These are phyloP conservation scores for Pichia ethanolica DNA, from an alignment of 805 yeast species.

Conservation along the genomic window DNA sequence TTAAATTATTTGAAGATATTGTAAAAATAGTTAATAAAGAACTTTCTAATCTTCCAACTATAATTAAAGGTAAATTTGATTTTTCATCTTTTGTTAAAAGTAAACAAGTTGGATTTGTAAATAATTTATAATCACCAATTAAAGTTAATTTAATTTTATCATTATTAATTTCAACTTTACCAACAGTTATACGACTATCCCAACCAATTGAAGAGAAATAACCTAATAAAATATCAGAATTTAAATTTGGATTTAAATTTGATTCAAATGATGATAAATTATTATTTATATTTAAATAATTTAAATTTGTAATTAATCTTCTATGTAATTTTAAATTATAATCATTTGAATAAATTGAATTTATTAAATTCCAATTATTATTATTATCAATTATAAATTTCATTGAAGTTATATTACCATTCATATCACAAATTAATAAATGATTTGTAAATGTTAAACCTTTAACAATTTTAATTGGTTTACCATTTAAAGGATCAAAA, in stretches of 20 bases:
- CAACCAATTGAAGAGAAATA: slow-evolving; percentile 52
- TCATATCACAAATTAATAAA: slow-evolving; percentile 28
- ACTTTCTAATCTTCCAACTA: slow-evolving; percentile 54
- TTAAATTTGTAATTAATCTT: slow-evolving; percentile 22
- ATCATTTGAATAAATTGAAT: neutral
- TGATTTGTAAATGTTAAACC: slow-evolving; percentile 17
- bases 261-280: too few species aligned
- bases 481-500: slow-evolving; percentile 13
- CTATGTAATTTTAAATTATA: slow-evolving; percentile 22
- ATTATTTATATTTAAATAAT: slow-evolving; percentile 6
- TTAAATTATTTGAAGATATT: slow-evolving; percentile 18
- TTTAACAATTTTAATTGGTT: slow-evolving; percentile 16
- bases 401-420: slow-evolving; percentile 17
- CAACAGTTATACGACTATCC: slow-evolving; percentile 41
- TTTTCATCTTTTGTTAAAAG: slow-evolving; percentile 22
- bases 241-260: neutral
- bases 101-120: slow-evolving; percentile 47
- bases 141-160: slow-evolving; percentile 11
- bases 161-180: slow-evolving; percentile 11
- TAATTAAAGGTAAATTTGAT: slow-evolving; percentile 30
- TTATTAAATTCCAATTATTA: neutral
- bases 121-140: slow-evolving; percentile 29
- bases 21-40: slow-evolving; percentile 46
- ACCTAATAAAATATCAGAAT: slow-evolving; percentile 12
- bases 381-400: neutral